Evolutionary conservation across 2,329 filamentous ascomycete species (phyloP).

Genomic region (Mycocentrospora acerina): DNA sequence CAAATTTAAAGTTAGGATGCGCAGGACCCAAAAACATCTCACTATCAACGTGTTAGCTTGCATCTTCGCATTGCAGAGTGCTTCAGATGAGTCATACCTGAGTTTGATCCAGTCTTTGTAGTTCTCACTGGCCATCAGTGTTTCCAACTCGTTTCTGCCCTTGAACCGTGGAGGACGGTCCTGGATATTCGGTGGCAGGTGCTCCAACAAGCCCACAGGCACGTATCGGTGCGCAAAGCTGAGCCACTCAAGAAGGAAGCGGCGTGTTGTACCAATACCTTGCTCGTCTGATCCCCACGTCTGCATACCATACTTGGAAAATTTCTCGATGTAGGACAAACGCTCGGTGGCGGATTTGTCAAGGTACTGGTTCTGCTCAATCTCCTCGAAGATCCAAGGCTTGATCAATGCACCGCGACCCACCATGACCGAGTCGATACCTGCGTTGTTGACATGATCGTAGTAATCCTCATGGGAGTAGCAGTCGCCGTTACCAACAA

Average conservation of each 20-base stretch:
- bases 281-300: conserved; percentile 96
- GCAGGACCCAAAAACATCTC: conserved; percentile 97
- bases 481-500: conserved; percentile 95
- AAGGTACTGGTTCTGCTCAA: conserved; percentile 85
- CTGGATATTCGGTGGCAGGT: conserved; percentile 84
- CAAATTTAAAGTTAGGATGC: conserved; percentile 87
- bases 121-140: conserved; percentile 84
- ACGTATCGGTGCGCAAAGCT: conserved; percentile 93
- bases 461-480: conserved; percentile 91
- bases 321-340: conserved; percentile 82
- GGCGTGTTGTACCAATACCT: conserved; percentile 83
- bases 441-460: conserved; percentile 71
- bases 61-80: not conserved
- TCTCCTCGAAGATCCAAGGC: conserved; percentile 98
- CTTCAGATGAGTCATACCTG: conserved; percentile 59
- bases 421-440: conserved; percentile 94
- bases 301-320: conserved; percentile 85
- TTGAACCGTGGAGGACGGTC: conserved; percentile 83
- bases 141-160: conserved; percentile 89
- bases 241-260: conserved; percentile 93
- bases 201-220: conserved; percentile 82
- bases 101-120: conserved; percentile 99
- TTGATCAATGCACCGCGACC: conserved; percentile 96
- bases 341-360: conserved; percentile 92
- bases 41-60: conserved; percentile 51